These are phyloP conservation scores for Candida maesae DNA, from an alignment of 805 yeast genomes.

Conservation along the genomic window DNA sequence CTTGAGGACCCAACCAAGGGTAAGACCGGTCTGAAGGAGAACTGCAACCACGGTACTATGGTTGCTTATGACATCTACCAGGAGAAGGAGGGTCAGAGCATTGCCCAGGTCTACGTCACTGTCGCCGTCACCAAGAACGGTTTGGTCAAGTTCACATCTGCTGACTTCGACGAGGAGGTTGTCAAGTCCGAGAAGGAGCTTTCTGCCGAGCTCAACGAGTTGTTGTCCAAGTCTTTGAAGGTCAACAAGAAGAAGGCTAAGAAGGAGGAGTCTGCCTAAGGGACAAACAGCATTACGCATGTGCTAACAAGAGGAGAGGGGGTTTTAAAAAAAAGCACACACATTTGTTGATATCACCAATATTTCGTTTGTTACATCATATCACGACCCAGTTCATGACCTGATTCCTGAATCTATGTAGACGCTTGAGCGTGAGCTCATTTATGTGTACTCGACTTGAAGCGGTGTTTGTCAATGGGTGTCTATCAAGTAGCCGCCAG, in stretches of 20 bases:
- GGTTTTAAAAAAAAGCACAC: background rate
- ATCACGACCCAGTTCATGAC: conserved; percentile 1
- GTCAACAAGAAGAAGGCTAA: conserved; percentile 39
- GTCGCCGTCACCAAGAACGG: conserved; percentile 74
- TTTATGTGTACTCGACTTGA: no score
- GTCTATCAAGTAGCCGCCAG: no score
- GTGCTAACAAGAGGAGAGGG: no score
- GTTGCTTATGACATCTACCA: conserved; percentile 64
- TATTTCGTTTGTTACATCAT: background rate
- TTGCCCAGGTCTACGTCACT: conserved; percentile 74
- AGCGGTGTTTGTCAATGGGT: no score
- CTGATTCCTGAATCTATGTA: no score
- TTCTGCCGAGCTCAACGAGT: conserved; percentile 41
- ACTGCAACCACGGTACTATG: conserved; percentile 61
- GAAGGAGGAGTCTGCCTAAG: conserved; percentile 14
- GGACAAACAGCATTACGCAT: background rate
- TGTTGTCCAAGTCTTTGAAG: conserved; percentile 51
- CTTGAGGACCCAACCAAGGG: conserved; percentile 68
- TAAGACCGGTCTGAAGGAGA: conserved; percentile 71
- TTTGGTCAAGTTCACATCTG: conserved; percentile 56
- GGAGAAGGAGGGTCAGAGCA: conserved; percentile 61
- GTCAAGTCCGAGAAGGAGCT: conserved; percentile 56
- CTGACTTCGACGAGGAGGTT: conserved; percentile 44
- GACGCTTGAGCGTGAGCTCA: no score
- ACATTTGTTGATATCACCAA: background rate